Percentiles rank a stretch among this genome's conserved stretches.
Conservation (phyloP, 169 alveolate species). For the Eimeria brunetti region DNA sequence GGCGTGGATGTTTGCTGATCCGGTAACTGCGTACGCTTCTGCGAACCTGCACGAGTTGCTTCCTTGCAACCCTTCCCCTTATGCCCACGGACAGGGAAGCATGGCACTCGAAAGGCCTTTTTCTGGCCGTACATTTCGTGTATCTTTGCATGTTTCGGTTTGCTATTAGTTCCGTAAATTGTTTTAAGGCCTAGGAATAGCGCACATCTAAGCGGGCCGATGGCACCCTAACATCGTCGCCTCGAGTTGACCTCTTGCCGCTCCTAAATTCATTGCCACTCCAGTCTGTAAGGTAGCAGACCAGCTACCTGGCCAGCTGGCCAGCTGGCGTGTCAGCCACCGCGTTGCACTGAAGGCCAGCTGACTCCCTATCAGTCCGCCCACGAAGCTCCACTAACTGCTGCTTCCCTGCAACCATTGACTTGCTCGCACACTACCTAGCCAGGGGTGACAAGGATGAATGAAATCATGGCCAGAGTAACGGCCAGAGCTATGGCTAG, state of each 20-base stretch:
- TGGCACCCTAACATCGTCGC: not conserved
- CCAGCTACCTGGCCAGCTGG: conserved; percentile 2
- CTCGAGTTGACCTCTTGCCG: not conserved
- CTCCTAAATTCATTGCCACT: not conserved
- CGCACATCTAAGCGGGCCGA: too few relatives aligned
- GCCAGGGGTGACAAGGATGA: conserved; percentile 42
- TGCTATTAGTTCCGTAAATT: not conserved
- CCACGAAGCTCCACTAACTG: not conserved
- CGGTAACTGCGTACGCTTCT: not conserved
- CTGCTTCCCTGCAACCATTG: not conserved
- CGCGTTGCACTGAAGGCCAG: not conserved
- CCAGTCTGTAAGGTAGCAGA: not conserved
- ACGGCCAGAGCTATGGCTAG: conserved; percentile 17
- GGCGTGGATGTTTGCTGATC: not conserved
- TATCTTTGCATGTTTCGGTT: not conserved
- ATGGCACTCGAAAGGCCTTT: not conserved
- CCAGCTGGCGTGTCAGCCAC: not conserved
- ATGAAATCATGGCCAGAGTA: conserved; percentile 29
- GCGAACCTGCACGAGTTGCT: not conserved
- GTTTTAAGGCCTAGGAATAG: not conserved
- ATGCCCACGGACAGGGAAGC: not conserved
- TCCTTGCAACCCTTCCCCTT: too few relatives aligned
- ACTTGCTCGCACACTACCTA: not conserved
- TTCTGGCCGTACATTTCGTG: not conserved
- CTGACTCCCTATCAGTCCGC: too few relatives aligned